Base-by-base conservation (phyloP, 805 yeast genomes). In the Candida pseudoglaebosa region DNA sequence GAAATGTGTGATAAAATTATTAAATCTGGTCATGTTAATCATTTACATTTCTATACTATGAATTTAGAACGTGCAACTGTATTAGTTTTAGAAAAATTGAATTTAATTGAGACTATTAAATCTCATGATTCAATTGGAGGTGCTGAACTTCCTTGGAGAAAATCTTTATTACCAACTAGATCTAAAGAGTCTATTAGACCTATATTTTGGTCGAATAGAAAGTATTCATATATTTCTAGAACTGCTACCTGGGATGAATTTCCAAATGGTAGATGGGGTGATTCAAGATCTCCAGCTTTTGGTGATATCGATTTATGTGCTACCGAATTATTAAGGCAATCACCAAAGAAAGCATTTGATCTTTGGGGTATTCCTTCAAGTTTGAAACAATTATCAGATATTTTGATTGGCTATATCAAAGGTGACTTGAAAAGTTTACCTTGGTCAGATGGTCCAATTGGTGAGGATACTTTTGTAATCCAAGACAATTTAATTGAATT, bases 211-310 rank as follows among this genome's bases (percentile, higher is more conserved):
- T 84, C 87, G 58, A 84, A 88, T 61, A 79, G 97, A 68, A 90
- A 90, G 53, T 84, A 84, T 61, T 81, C 95, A 12, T 91, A 91
- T 59, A 80, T 88, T 44, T 77, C 88, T 34, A 76, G 98, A 61
- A 91, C 97, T 6, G 79, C 93, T 18, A 82, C 84, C 41, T 93
- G 99, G 89, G 99, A 93, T 65, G 99, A 93, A 61, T 93, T 91
- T 56, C 99, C 99, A 37, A 93, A 91, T 61, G 99, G 99, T 44
- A 75, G 99, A 67, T 93, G 96, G 90, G 99, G 99, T 53, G 97
- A 93, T 59, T 86, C 97, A 3, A 73, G 95, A 43, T 93, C 98
- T 31, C 99, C 99, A 4, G 98, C 98, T 2, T 90, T 84, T 64
- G 96, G 95, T 53, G 95, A 86, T 47, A 73, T 89, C 41, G 96